Conservation (phyloP, 2,329 filamentous ascomycete genomes). For the Pseudovirgaria hyperparasitica region DNA sequence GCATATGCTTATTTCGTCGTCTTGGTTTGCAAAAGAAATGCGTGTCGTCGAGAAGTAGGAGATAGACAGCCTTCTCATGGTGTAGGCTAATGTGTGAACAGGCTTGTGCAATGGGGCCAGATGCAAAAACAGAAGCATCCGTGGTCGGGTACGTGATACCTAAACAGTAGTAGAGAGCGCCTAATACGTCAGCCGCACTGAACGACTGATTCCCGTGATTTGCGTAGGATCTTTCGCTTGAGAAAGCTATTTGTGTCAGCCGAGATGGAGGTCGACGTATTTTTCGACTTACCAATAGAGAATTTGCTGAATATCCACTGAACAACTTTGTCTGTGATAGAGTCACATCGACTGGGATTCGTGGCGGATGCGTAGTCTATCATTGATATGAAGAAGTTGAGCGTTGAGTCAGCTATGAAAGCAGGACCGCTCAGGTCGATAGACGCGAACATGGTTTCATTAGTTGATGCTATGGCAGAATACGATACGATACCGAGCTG, state of each 20-base stretch:
- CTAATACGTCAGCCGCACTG: slow-evolving; percentile 51
- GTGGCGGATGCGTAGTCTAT: slow-evolving; percentile 53
- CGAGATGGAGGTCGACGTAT: too few relatives aligned
- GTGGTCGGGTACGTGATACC: slow-evolving; percentile 32
- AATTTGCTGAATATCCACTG: slow-evolving; percentile 74
- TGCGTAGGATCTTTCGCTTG: slow-evolving; percentile 58
- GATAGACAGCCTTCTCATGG: slow-evolving; percentile 33
- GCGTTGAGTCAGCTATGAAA: slow-evolving; percentile 64
- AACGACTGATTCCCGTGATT: slow-evolving; percentile 51
- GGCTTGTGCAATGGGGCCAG: slow-evolving; percentile 30
- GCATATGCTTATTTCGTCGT: too few relatives aligned
- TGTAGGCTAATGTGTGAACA: slow-evolving; percentile 30
- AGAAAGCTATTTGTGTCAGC: too few relatives aligned
- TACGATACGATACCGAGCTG: slow-evolving; percentile 53
- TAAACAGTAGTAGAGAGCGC: slow-evolving; percentile 57
- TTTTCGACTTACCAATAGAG: slow-evolving; percentile 63
- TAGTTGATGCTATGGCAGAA: slow-evolving; percentile 52
- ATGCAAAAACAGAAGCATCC: slow-evolving; percentile 15
- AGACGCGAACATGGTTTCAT: slow-evolving; percentile 60
- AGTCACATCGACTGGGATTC: slow-evolving; percentile 54
- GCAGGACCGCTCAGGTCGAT: slow-evolving; percentile 74
- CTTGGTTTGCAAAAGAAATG: slow-evolving; percentile 7
- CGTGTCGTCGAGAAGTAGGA: slow-evolving; percentile 27
- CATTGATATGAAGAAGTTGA: slow-evolving; percentile 58
- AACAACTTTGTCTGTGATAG: slow-evolving; percentile 58